Evolutionary conservation across 1,139 yeast genomes (phyloP), one percentile per base, ranked within the genome.

Genomic region (Zygosaccharomyces pseudobailii): DNA sequence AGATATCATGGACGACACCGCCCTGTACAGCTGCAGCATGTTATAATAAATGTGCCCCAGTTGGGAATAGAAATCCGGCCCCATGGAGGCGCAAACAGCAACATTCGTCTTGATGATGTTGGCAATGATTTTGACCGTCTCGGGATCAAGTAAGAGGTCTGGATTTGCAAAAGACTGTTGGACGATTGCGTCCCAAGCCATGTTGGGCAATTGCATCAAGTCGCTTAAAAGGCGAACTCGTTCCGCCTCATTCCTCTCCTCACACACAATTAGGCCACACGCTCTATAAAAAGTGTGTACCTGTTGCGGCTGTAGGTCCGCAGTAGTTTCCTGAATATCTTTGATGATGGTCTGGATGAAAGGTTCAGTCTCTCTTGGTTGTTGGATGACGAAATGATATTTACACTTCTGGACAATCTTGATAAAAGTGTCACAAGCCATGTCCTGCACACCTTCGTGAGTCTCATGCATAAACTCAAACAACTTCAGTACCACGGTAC

Each of bases 381-480:
- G 97, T 55, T 79, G 82, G 39, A 85, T 85, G 36, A 92, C 96
- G 70, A 94, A 92, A 68, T 92, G 97, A 55, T 90, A 83, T 69
- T 89, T 90, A 76, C 98, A 92, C 71, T 92, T 92, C 59, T 80
- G 84, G 27, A 96, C 88, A 66, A 92, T 92, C 68, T 92, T 94
- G 63, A 90, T 90, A 67, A 92, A 92, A 1, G 99, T 92, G 69
- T 92, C 98, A 74, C 98, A 92, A 7, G 99, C 98, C 98, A 92
- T 92, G 70, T 92, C 98, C 72, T 92, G 98, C 54, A 92, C 98
- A 71, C 97, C 98, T 69, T 90, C 99, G 68, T 92, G 98, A 24
- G 97, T 89, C 74, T 92, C 99, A 71, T 92, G 98, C 99, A 92
- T 92, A 63, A 92, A 92, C 69, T 94, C 98, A 70, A 92, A 92